phyloP scores from a whole-genome alignment of 495 filamentous ascomycete species.

The Tetracladium setigerum region DNA sequence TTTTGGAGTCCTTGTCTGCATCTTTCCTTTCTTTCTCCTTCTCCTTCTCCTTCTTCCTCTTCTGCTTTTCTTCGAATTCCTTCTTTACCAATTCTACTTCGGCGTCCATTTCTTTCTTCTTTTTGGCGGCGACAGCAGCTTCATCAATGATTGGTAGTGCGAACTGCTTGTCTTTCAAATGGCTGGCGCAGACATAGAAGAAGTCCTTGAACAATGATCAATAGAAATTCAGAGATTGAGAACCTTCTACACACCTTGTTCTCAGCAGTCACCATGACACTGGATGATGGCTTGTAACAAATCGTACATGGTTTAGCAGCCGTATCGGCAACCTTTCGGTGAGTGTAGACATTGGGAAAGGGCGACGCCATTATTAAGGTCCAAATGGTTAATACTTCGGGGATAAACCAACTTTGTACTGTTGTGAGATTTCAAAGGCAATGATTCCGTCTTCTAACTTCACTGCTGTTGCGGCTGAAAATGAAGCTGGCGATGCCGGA shows the following conservation, averaged over 20 bases:
- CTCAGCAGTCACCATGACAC: constrained; percentile 82
- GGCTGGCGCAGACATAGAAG: constrained; percentile 82
- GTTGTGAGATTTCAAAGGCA: not conserved
- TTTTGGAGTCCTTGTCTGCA: constrained; percentile 40
- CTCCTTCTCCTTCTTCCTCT: constrained; percentile 52
- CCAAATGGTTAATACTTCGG: not conserved
- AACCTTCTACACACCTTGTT: constrained; percentile 58
- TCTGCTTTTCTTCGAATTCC: constrained; percentile 70
- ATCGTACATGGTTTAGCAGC: constrained; percentile 77
- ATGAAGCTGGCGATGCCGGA: not conserved
- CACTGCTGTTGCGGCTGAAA: not conserved
- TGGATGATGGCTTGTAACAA: constrained; percentile 82
- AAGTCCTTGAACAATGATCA: constrained; percentile 57
- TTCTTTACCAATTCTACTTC: constrained; percentile 67
- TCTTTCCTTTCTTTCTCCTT: constrained; percentile 46
- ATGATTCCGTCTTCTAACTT: not conserved
- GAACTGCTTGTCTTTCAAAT: constrained; percentile 79
- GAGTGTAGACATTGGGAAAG: constrained; percentile 76
- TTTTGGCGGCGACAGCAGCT: constrained; percentile 59
- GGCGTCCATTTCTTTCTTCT: constrained; percentile 62
- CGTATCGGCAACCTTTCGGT: constrained; percentile 81
- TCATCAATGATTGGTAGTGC: constrained; percentile 73
- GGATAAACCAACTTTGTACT: not conserved
- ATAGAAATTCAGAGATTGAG: not conserved
- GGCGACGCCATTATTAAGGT: constrained; percentile 23